Conservation (phyloP, 345 rosid species). For the Populus nigra region DNA sequence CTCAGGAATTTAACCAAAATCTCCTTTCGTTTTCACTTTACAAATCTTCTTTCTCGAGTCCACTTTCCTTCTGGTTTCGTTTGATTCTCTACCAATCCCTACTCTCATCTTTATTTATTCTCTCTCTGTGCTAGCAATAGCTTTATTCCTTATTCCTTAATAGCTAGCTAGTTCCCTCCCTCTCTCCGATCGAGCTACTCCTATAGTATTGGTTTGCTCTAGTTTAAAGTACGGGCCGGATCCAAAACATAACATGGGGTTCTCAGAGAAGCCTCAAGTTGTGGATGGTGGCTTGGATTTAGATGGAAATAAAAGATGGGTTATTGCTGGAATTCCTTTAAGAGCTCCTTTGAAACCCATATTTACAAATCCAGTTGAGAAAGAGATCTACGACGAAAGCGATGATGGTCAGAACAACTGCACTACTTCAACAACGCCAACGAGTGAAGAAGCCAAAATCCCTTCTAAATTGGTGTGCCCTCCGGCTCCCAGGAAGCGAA, state of each 20-base stretch:
- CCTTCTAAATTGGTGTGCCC: conserved; percentile 33
- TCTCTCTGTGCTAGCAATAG: neutral
- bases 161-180: too few relatives aligned
- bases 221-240: neutral
- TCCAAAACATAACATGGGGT: conserved; percentile 49
- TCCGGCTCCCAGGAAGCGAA: conserved; percentile 46
- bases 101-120: conserved; percentile 25
- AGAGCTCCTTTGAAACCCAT: conserved; percentile 62
- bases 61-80: conserved; percentile 41
- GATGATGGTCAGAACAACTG: conserved; percentile 15
- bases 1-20: neutral
- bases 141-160: conserved; percentile 40
- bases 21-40: conserved; percentile 7
- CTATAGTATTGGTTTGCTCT: neutral
- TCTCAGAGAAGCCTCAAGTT: conserved; percentile 48
- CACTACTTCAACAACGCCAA: conserved; percentile 42
- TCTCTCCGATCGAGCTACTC: neutral
- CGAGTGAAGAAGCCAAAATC: conserved; percentile 32
- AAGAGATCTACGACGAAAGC: conserved; percentile 12
- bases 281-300: conserved; percentile 52
- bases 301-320: conserved; percentile 45
- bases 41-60: neutral
- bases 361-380: conserved; percentile 33
- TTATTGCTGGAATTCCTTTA: conserved; percentile 52
- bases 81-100: conserved; percentile 35